phyloP scores from a whole-genome alignment of 2,329 filamentous ascomycete species.

The Chaetoscypha palmicola region DNA sequence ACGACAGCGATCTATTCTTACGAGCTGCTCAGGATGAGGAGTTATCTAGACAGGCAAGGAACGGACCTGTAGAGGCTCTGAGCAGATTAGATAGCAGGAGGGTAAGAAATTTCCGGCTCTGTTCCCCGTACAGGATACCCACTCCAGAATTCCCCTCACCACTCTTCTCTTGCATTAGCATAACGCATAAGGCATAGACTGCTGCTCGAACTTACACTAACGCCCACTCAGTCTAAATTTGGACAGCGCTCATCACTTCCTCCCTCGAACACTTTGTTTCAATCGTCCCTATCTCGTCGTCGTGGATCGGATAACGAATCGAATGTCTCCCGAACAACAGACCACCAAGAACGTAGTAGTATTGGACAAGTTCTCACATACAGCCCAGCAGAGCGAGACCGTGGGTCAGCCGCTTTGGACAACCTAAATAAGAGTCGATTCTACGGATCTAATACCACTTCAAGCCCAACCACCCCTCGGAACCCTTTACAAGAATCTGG shows the following conservation, averaged over 20 bases:
- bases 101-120: conserved; percentile 17
- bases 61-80: conserved; percentile 10
- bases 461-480: conserved; percentile 27
- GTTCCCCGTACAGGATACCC: too few species aligned
- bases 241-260: conserved; percentile 26
- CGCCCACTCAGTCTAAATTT: conserved; percentile 10
- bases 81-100: conserved; percentile 20
- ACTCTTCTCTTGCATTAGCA: conserved; percentile 2
- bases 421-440: conserved; percentile 24
- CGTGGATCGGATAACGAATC: conserved; percentile 26
- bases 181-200: background rate
- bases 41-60: conserved; percentile 14
- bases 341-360: conserved; percentile 22
- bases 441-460: conserved; percentile 17
- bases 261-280: conserved; percentile 17
- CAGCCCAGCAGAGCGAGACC: conserved; percentile 19
- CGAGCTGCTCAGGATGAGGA: conserved; percentile 29
- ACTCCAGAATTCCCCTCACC: conserved; percentile 1
- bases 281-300: conserved; percentile 19
- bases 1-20: conserved; percentile 30
- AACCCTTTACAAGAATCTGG: conserved; percentile 27
- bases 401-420: conserved; percentile 14
- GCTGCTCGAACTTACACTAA: background rate
- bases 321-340: conserved; percentile 16
- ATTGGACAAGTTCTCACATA: conserved; percentile 25